Base-by-base conservation (phyloP, 1,284 basidiomycete species). In the Pascua sp. region DNA sequence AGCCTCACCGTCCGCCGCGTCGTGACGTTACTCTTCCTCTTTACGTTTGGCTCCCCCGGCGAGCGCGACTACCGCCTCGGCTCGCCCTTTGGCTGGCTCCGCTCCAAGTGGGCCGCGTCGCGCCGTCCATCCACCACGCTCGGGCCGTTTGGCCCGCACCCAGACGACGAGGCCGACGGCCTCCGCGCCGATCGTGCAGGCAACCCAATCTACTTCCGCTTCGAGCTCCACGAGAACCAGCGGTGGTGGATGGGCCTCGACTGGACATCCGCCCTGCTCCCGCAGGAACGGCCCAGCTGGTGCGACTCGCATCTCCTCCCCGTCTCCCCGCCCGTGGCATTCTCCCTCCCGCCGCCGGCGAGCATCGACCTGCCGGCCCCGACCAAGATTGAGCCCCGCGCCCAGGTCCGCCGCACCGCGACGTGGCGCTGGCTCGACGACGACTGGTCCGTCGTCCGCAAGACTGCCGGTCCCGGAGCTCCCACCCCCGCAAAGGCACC, bases 141-240 rank as follows among this genome's bases (percentile, higher is more conserved):
- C 47, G 51, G 32, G 45, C 51, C 38, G 4, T 59, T 47, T 12
- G 62, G 57, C 16, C 57, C 65, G 8, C 57, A 64, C 16, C 47
- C 67, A n/a, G 48, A 41, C 5, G 62, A 64, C 9, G 68, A 67
- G 2, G 61, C 65, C 5, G 63, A 65, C 12, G 62, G 60, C 16
- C 60, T 56, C 9, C 54, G 47, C n/a, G 65, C 53, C 13, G 53
- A 60, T 39, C 64, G 62, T 46, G 61, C 60, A 7, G 67, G 62
- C 48, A 60, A 60, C 44, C 72, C 71, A 1, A 52, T 90, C 24
- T 87, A 89, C 47, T 93, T 93, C 78, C 80, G 89, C 43, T 93
- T 93, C 71, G 90, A 88, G 41, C 78, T 96, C 37, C 88, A 90
- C 71, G 93, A 97, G 76, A 97, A 96, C 74, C 93, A 97, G 78